Evolutionary conservation across 2,329 filamentous ascomycete genomes (phyloP), one percentile per base, ranked within the genome.

Genomic region (Cytospora piceicola): DNA sequence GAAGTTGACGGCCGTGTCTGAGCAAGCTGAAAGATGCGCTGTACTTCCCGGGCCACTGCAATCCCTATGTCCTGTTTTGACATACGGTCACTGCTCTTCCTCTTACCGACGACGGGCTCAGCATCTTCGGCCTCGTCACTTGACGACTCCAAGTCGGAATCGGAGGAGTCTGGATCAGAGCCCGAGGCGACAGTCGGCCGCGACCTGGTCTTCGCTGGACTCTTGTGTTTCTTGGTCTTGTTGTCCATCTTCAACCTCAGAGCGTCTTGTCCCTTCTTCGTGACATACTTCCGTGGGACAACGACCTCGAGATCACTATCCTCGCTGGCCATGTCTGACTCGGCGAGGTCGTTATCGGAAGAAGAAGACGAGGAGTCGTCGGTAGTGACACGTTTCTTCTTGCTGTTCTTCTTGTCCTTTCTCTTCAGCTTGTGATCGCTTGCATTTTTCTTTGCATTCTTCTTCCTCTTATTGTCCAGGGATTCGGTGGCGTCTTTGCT

Each of bases 1-100:
- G 61, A 22, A 36, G 55, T 27, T 14, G 62, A 36, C 30, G 46
- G 4, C 22, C 27, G 59, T 20, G 59, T 14, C 24, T 58, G 54
- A 55, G 54, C 64, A 32, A 66, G 49, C 27, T 65, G 52, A 3
- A 67, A 22, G 32, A 61, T 30, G 3, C 32, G 53, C 29, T 64
- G 65, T 9, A 67, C 8, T 34, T 64, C 57, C 6, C 34, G 52
- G 24, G 46, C 22, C 22, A 67, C 42, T 17, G 54, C 57, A 6
- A 32, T 15, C 4, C 12, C 39, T 3, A 61, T 34, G 14, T 58
- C 46, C 30, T 56, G 53, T 22, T 8, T 30, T 8, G 20, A 5
- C 20, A 2, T n/a, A 4, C 27, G 29, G 5, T 39, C n/a, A 7
- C 39, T 54, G n/a, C 22, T 14, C 29, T 51, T 58, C 53, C 49